Percentiles rank a stretch among this genome's conserved stretches.
Conservation (phyloP, 2,329 filamentous ascomycete genomes). For the Fusarium piperis region DNA sequence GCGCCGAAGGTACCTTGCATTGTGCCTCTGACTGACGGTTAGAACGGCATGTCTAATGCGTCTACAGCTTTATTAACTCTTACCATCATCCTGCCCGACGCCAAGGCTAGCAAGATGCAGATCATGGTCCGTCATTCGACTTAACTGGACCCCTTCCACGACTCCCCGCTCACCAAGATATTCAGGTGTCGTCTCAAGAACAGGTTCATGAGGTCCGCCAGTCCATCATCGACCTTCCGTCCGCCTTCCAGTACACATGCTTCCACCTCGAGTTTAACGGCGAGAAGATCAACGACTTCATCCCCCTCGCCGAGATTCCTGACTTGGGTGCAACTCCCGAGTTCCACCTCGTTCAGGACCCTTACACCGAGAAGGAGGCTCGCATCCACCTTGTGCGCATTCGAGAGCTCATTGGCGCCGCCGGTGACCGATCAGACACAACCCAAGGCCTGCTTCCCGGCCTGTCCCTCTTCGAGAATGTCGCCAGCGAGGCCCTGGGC, state of each 20-base stretch:
- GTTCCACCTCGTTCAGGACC: constrained; percentile 86
- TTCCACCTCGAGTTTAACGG: constrained; percentile 96
- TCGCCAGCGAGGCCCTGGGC: constrained; percentile 64
- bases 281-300: constrained; percentile 92
- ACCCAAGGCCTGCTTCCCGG: constrained; percentile 88
- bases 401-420: constrained; percentile 90
- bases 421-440: constrained; percentile 86
- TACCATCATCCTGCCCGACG: constrained; percentile 83
- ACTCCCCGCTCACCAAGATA: constrained; percentile 25
- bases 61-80: constrained; percentile 65
- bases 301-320: constrained; percentile 88
- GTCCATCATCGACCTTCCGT: constrained; percentile 91
- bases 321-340: constrained; percentile 81
- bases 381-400: constrained; percentile 93
- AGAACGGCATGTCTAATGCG: constrained; percentile 20
- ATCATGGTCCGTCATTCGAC: constrained; percentile 74
- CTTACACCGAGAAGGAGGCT: constrained; percentile 98
- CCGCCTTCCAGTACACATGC: constrained; percentile 96
- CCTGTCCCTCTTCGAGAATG: constrained; percentile 84
- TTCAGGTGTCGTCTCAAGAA: constrained; percentile 87
- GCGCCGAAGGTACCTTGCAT: constrained; percentile 46
- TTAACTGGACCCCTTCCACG: constrained; percentile 3
- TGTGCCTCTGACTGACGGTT: constrained; percentile 1
- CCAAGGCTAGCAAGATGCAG: constrained; percentile 76
- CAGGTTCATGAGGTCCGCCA: constrained; percentile 98